phyloP scores from a whole-genome alignment of 1,284 basidiomycete species.

The Microbotryum silenes-acaulis region DNA sequence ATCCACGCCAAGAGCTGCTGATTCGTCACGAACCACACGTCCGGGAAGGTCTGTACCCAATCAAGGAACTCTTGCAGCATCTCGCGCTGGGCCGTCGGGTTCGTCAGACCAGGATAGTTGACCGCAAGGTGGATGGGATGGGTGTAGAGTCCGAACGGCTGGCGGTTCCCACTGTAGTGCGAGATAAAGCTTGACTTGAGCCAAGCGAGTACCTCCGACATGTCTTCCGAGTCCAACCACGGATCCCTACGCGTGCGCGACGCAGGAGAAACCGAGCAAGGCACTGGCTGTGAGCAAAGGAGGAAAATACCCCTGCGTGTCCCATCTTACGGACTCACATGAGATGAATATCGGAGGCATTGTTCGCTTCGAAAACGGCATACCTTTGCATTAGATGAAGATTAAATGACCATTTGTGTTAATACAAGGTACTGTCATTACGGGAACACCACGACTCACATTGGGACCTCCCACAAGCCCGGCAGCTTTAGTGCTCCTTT shows the following conservation, averaged over 20 bases:
- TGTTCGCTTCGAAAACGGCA: conserved; percentile 1
- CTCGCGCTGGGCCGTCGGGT: conserved; percentile 8
- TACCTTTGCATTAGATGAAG: conserved; percentile 10
- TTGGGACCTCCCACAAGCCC: conserved; percentile 72
- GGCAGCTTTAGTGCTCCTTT: conserved; percentile 64
- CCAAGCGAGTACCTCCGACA: conserved; percentile 54
- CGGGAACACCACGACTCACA: conserved; percentile 45
- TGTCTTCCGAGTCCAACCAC: conserved; percentile 57
- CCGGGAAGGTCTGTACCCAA: conserved; percentile 65
- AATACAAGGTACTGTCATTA: not conserved
- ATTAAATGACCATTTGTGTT: not conserved
- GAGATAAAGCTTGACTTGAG: conserved; percentile 66
- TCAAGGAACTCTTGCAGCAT: conserved; percentile 51
- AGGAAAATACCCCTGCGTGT: conserved; percentile 41
- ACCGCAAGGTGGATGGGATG: conserved; percentile 72
- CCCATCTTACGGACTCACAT: not conserved
- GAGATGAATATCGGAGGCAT: conserved; percentile 15
- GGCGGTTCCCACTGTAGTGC: conserved; percentile 63
- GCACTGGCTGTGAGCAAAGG: conserved; percentile 24
- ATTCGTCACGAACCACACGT: conserved; percentile 45
- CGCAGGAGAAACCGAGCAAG: no score
- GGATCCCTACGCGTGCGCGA: conserved; percentile 58
- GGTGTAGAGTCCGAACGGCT: conserved; percentile 72
- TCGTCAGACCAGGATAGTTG: conserved; percentile 34
- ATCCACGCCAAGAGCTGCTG: conserved; percentile 65